Evolutionary conservation across 805 yeast genomes (phyloP).

Genomic region (Spathaspora arborariae): DNA sequence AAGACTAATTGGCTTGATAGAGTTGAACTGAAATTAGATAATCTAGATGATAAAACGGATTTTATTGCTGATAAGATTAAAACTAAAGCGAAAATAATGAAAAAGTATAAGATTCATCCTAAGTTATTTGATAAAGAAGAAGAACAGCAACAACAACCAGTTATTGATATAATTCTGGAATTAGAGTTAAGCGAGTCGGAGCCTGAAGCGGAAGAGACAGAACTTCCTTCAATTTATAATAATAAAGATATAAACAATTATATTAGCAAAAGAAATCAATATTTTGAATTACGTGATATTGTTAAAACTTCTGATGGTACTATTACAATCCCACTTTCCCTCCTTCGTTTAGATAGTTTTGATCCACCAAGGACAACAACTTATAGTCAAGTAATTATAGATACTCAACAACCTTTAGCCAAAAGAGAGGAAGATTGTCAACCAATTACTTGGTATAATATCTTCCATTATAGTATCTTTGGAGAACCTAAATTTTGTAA

Average conservation of each 20-base stretch:
- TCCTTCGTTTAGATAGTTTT: constrained; percentile 10
- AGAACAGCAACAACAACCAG: background rate
- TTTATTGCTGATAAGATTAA: constrained; percentile 6
- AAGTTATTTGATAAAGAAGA: constrained; percentile 7
- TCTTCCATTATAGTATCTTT: constrained; percentile 48
- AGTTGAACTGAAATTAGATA: constrained; percentile 10
- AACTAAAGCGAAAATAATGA: background rate
- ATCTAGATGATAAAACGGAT: constrained; percentile 8
- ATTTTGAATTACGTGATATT: background rate
- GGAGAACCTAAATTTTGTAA: constrained; percentile 42
- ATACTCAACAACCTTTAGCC: background rate
- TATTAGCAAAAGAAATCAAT: constrained; percentile 3
- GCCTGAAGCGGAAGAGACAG: background rate
- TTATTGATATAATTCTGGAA: background rate
- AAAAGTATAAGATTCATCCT: constrained; percentile 6
- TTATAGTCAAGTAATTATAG: constrained; percentile 16
- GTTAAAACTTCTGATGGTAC: constrained; percentile 9
- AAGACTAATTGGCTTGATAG: constrained; percentile 6
- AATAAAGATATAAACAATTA: constrained; percentile 1
- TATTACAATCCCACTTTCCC: constrained; percentile 18
- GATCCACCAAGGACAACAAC: constrained; percentile 14
- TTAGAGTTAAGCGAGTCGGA: too few relatives aligned
- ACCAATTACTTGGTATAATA: constrained; percentile 49
- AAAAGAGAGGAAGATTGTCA: constrained; percentile 28
- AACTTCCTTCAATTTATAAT: background rate